Percentiles rank a stretch among this genome's conserved stretches.
Evolutionary conservation across 176 grass and related monocot species (phyloP).

Genomic region (Triticum turgidum): DNA sequence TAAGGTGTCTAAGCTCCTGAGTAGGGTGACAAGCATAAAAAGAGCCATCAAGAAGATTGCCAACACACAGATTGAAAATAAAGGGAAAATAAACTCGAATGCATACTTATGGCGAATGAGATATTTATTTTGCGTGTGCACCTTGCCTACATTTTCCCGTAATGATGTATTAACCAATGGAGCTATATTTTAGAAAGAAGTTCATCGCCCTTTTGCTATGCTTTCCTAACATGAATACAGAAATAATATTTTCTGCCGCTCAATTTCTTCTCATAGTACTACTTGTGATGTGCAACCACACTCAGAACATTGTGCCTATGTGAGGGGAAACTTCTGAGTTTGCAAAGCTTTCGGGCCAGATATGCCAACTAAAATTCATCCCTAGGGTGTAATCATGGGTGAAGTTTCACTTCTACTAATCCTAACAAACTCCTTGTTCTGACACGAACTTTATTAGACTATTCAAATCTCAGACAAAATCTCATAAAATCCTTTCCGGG

Average conservation of each 20-base stretch:
- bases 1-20: conserved; percentile 81
- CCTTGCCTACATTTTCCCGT: not conserved
- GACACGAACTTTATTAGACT: not conserved
- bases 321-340: not conserved
- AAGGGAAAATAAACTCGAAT: conserved; percentile 1
- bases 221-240: not conserved
- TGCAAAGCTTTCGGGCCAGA: not conserved
- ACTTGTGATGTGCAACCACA: not conserved
- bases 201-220: not conserved
- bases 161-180: not conserved
- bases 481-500: not conserved
- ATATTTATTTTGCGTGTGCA: not conserved
- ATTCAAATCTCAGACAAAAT: not conserved
- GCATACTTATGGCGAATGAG: not conserved
- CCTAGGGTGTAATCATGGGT: not conserved
- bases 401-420: not conserved
- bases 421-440: not conserved
- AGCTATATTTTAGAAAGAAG: not conserved
- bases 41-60: not conserved
- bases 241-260: not conserved
- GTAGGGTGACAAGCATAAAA: conserved; percentile 12
- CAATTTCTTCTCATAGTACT: not conserved
- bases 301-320: not conserved
- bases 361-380: not conserved
- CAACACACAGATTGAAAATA: conserved; percentile 2